These are phyloP conservation scores for Aspergillus carbonarius DNA, from an alignment of 2,329 filamentous ascomycete genomes.

Conservation along the genomic window DNA sequence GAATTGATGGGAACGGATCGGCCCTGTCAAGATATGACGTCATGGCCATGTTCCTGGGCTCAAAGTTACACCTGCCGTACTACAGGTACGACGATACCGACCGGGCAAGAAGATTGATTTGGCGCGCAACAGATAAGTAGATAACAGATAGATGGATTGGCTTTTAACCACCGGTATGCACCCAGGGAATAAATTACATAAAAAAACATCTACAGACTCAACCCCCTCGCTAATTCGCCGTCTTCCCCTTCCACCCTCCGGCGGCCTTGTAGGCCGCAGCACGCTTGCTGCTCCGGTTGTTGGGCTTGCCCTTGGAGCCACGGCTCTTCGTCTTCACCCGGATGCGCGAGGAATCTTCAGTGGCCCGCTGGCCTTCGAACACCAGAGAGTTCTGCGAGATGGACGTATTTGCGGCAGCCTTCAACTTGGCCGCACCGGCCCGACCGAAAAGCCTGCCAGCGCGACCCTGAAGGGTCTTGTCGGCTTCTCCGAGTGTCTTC, in stretches of 20 bases:
- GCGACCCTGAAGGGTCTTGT: constrained; percentile 41
- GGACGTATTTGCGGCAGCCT: constrained; percentile 25
- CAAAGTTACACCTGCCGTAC: neutral
- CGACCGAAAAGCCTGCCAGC: constrained; percentile 40
- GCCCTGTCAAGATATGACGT: neutral
- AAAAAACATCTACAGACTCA: neutral
- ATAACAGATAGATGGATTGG: neutral
- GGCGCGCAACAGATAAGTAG: neutral
- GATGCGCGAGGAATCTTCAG: constrained; percentile 29
- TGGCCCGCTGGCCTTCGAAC: constrained; percentile 48
- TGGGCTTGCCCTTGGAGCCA: constrained; percentile 41
- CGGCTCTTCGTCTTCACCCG: constrained; percentile 41
- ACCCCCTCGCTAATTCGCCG: constrained; percentile 7
- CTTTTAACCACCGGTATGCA: neutral
- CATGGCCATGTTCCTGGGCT: neutral
- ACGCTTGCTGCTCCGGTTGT: constrained; percentile 43
- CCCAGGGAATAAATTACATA: neutral
- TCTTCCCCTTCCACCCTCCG: constrained; percentile 30
- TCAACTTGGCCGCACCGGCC: constrained; percentile 40
- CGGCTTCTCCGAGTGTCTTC: constrained; percentile 26
- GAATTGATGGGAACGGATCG: neutral
- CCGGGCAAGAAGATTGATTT: neutral
- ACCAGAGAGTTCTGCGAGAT: constrained; percentile 39
- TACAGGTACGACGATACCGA: neutral
- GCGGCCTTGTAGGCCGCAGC: constrained; percentile 44